Evolutionary conservation across 2,329 filamentous ascomycete genomes (phyloP), one percentile per base, ranked within the genome.

Genomic region (Cladosporium oxysporum): DNA sequence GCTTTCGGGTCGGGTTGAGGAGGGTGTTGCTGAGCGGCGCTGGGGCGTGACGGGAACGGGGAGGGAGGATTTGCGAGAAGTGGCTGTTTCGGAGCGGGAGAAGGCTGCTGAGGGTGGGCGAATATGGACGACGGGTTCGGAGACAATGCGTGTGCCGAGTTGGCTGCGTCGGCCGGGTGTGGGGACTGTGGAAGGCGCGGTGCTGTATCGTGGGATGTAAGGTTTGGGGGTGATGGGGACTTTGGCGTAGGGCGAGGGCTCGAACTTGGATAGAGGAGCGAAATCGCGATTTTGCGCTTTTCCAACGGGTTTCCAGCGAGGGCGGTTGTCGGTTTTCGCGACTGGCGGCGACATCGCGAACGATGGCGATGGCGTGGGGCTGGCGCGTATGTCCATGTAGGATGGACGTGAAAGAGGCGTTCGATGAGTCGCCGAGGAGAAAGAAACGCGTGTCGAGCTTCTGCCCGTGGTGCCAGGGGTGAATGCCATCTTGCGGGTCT

Each of bases 191-290:
- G 72, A 68, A 50, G 74, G 61, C 66, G 12, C 73, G 67, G 68
- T 69, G 73, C 65, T 71, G 70, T 29, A 41, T 8, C 53, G 63
- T 5, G 58, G 66, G 18, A 52, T 52, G 68, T 70, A 65, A 3
- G 63, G 63, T 66, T 75, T 74, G 21, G 73, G 72, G 8, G 72
- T 72, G 12, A 74, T 68, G 8, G 74, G 71, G 12, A 68, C 62
- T 62, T 76, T 77, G 16, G 75, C 74, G 62, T 77, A 76, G 1
- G 73, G 72, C 4, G 73, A 74, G 21, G 76, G 76, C 65, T 78
- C 76, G 50, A 72, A 71, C 2, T 72, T 69, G 7, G 75, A 74
- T 2, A 77, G 70, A 47, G 76, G 76, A 0, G 73, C 68, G 65
- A 76, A 76, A 53, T 75, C 73, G 29, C 70, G 71, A 44, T 66